Evolutionary conservation across 306 rosid genomes (phyloP).

Genomic region (Gleditsia sinensis): DNA sequence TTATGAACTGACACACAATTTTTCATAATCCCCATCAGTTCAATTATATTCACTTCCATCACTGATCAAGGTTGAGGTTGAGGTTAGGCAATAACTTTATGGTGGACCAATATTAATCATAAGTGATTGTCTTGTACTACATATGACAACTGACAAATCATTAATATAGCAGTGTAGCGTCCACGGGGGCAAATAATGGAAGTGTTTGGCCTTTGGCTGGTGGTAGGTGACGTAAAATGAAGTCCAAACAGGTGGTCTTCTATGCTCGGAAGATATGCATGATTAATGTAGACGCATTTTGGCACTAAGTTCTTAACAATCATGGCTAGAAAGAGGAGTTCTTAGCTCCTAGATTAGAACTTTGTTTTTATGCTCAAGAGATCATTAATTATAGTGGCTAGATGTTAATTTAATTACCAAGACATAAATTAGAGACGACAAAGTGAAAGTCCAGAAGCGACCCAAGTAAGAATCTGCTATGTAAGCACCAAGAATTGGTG

Average conservation of each 20-base stretch:
- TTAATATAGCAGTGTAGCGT: slow-evolving; percentile 4
- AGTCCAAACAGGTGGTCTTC: slow-evolving; percentile 17
- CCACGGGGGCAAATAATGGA: slow-evolving; percentile 27
- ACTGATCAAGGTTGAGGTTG: slow-evolving; percentile 3
- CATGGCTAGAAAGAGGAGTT: not conserved
- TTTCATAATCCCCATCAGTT: not conserved
- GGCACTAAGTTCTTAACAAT: not conserved
- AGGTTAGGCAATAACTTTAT: not conserved
- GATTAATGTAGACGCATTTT: not conserved
- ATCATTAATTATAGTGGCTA: not conserved
- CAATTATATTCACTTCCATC: not conserved
- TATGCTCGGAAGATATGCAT: slow-evolving; percentile 16
- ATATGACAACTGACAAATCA: slow-evolving; percentile 23
- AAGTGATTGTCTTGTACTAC: slow-evolving; percentile 1
- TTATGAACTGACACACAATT: not conserved
- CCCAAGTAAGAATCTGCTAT: slow-evolving; percentile 84
- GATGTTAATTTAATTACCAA: slow-evolving; percentile 51
- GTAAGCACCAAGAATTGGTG: slow-evolving; percentile 92
- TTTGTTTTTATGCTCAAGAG: not conserved
- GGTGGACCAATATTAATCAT: not conserved
- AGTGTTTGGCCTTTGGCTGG: slow-evolving; percentile 18
- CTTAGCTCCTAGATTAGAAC: not conserved
- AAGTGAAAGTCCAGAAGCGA: slow-evolving; percentile 97
- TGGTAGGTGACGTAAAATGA: slow-evolving; percentile 30
- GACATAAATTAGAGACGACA: slow-evolving; percentile 83